Evolutionary conservation across 1,284 basidiomycete species (phyloP).

Genomic region (Sphaerobolus stellatus): DNA sequence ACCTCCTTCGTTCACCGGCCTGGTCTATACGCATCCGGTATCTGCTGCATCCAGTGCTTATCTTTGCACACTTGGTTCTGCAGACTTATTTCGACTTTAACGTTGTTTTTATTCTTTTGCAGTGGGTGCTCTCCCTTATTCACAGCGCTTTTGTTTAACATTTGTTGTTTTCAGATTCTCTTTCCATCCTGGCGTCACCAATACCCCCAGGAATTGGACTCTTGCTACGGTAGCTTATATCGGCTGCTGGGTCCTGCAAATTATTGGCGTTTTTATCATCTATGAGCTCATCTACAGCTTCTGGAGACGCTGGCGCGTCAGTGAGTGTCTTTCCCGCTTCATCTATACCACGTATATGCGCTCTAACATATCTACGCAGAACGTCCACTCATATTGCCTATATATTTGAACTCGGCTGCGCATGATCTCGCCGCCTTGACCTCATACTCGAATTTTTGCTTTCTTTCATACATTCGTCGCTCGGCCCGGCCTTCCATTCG

Average conservation of each 20-base stretch:
- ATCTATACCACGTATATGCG: not conserved
- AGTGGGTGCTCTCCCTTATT: constrained; percentile 50
- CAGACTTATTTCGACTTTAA: constrained; percentile 84
- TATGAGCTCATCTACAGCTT: constrained; percentile 83
- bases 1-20: constrained; percentile 62
- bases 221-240: constrained; percentile 76
- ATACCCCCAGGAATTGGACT: constrained; percentile 73
- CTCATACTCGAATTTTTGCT: constrained; percentile 80
- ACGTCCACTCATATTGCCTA: constrained; percentile 74
- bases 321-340: constrained; percentile 50
- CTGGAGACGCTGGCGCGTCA: constrained; percentile 75
- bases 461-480: constrained; percentile 72
- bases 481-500: constrained; percentile 50
- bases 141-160: not conserved
- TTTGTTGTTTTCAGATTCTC: not conserved
- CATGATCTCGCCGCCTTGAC: constrained; percentile 71
- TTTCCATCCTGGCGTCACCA: constrained; percentile 56
- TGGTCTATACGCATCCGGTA: constrained; percentile 57
- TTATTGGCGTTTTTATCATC: constrained; percentile 71
- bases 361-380: constrained; percentile 41
- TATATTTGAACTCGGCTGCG: constrained; percentile 78
- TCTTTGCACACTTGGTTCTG: constrained; percentile 67
- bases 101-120: constrained; percentile 69
- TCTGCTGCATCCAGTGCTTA: constrained; percentile 62
- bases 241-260: constrained; percentile 73